Evolutionary conservation across 192 early-diverging fungal species (phyloP), one percentile per base, ranked within the genome.

Genomic region (Pilobolus umbonatus): DNA sequence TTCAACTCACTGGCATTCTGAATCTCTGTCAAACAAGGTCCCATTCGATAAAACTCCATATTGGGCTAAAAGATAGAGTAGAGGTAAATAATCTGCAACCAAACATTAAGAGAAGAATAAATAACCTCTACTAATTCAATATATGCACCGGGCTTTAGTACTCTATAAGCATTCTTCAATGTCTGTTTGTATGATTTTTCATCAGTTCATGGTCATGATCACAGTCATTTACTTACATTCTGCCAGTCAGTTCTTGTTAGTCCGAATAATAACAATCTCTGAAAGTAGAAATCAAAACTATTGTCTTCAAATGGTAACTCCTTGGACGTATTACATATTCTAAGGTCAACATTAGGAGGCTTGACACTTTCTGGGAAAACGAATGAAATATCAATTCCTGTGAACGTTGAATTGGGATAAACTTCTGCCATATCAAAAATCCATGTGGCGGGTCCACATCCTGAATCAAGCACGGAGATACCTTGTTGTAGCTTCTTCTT

Each of bases 361-460:
- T 65, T 63, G 48, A 69, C 65, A 29, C 30, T 43, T 24, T 53
- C 38, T 11, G 69, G 69, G 42, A 68, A 75, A 11, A 69, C 61
- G 2, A 58, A 39, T 5, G 69, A 64, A 12, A 75, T 77, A 22
- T 82, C 80, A 28, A 79, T 61, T 1, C 77, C 80, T 48, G 68
- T 62, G 24, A 82, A 79, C 2, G 64, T 68, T 17, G 68, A 64
- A 25, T 64, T 47, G 25, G 75, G 74, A 49, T 71, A 74, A 12
- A 67, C 75, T 17, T 74, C 68, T 15, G 77, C 75, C 71, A 82
- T 74, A 48, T 82, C 77, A 26, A 75, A 31, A 1, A 61, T 48
- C 70, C 70, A 72, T 4, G 73, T 72, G 3, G 52, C 70, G 14
- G 73, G 73, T 5, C 57, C 57, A 38, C 60, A 61, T 1, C 67